Percentiles rank a stretch among this genome's conserved stretches.
phyloP scores from a whole-genome alignment of 768 basidiomycete species.

The Fomitopsis pulvina region DNA sequence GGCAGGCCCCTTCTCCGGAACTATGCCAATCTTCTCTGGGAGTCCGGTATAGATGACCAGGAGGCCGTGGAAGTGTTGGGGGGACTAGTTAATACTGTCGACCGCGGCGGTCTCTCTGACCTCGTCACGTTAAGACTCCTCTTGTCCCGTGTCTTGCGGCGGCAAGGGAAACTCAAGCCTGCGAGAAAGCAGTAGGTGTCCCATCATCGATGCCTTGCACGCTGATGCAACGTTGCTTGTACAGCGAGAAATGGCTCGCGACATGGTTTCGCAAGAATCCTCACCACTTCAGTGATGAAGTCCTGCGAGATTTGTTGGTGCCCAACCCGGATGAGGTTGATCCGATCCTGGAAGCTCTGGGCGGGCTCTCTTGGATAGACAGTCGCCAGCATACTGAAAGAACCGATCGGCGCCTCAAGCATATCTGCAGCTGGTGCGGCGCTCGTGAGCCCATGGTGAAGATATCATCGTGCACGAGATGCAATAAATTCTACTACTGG shows the following conservation, averaged over 20 bases:
- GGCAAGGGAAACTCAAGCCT: neutral
- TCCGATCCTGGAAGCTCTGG: slow-evolving; percentile 2
- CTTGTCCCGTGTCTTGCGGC: neutral
- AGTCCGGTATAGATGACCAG: neutral
- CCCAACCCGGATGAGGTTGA: neutral
- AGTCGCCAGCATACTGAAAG: neutral
- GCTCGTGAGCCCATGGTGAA: slow-evolving; percentile 1
- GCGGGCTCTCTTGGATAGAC: neutral
- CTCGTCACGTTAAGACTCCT: neutral
- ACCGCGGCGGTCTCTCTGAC: neutral
- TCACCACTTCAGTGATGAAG: neutral
- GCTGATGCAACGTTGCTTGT: neutral
- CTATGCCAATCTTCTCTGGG: too few species aligned
- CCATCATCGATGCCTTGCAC: neutral
- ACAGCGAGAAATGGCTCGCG: slow-evolving; percentile 1
- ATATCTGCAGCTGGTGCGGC: neutral
- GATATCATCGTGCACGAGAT: neutral
- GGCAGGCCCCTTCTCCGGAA: too few species aligned
- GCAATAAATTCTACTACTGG: slow-evolving; percentile 6
- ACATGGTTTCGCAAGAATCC: slow-evolving; percentile 5
- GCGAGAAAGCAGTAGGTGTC: neutral
- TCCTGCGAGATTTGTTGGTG: neutral
- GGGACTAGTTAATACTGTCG: neutral
- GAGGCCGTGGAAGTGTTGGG: neutral
- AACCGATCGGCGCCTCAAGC: slow-evolving; percentile 1